Evolutionary conservation across 1,139 yeast species (phyloP).

Genomic region (Chernovozyma sophiae-reginae): DNA sequence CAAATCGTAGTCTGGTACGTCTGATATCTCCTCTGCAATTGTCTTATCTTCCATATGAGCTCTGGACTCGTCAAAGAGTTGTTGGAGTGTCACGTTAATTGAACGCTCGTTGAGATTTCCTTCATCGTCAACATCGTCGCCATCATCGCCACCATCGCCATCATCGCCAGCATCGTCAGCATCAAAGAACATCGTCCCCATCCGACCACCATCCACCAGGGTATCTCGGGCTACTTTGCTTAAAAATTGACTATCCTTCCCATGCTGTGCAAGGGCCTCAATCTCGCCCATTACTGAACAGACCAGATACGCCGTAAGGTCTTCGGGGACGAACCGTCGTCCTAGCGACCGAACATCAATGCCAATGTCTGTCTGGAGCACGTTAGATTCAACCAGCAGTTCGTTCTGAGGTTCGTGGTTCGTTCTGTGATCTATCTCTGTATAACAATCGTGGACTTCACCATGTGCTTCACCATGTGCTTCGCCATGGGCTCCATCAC

Average conservation of each 20-base stretch:
- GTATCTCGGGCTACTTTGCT: too few species aligned
- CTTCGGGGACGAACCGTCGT: slow-evolving; percentile 15
- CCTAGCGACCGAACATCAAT: slow-evolving; percentile 7
- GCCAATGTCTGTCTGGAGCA: too few species aligned
- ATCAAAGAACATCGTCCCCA: slow-evolving; percentile 4
- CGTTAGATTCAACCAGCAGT: too few species aligned
- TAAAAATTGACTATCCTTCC: too few species aligned
- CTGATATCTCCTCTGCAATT: slow-evolving; percentile 1
- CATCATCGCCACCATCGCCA: neutral
- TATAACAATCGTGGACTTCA: slow-evolving; percentile 5
- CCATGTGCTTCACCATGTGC: slow-evolving; percentile 17
- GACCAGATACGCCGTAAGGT: slow-evolving; percentile 1
- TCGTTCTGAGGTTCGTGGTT: too few species aligned
- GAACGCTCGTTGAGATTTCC: neutral
- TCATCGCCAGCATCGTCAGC: neutral
- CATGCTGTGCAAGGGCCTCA: neutral
- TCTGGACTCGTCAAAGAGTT: slow-evolving; percentile 2
- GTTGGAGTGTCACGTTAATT: slow-evolving; percentile 2
- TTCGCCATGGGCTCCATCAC: too few species aligned
- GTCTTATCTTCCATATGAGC: neutral
- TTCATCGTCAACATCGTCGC: neutral
- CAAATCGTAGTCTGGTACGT: slow-evolving; percentile 8
- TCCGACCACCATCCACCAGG: neutral
- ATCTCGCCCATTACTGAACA: slow-evolving; percentile 5
- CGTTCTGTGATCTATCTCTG: slow-evolving; percentile 17